Evolutionary conservation across 768 basidiomycete genomes (phyloP).

Genomic region (Hygrophorus pudorinus): DNA sequence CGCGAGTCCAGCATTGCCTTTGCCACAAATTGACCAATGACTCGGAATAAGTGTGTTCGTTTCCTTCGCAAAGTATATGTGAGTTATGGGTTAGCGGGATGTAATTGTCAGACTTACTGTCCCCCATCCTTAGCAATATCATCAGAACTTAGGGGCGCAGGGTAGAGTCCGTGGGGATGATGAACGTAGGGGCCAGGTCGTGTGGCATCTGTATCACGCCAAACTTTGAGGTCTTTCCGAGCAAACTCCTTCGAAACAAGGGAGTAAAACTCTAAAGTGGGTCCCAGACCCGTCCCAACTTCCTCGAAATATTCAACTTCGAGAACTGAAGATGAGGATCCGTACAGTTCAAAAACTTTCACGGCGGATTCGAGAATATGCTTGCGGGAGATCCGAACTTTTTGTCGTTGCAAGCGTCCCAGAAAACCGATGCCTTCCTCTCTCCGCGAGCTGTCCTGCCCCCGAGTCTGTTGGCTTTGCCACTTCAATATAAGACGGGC

Average conservation of each 20-base stretch:
- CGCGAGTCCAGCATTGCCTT: constrained; percentile 96
- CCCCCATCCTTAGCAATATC: constrained; percentile 65
- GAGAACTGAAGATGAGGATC: constrained; percentile 84
- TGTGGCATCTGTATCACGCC: constrained; percentile 75
- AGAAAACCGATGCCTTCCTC: constrained; percentile 91
- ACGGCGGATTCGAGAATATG: constrained; percentile 93
- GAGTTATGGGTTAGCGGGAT: constrained; percentile 1
- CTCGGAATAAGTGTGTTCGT: constrained; percentile 75
- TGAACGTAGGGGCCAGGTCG: constrained; percentile 63
- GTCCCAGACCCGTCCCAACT: constrained; percentile 95
- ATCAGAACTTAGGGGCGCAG: constrained; percentile 66
- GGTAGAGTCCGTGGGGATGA: constrained; percentile 82
- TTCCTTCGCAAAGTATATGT: constrained; percentile 38
- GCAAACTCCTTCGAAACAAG: constrained; percentile 94
- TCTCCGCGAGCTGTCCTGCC: constrained; percentile 69
- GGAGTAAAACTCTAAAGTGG: constrained; percentile 98
- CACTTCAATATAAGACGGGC: constrained; percentile 91
- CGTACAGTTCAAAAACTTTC: constrained; percentile 95
- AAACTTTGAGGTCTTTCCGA: constrained; percentile 75
- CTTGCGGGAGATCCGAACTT: constrained; percentile 91
- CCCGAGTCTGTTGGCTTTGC: constrained; percentile 80
- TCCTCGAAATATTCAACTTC: constrained; percentile 99
- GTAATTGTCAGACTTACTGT: constrained; percentile 38
- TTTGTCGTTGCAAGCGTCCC: constrained; percentile 87
- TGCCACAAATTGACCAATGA: constrained; percentile 93